phyloP scores from a whole-genome alignment of 805 yeast genomes.

The Brettanomyces custersianus region DNA sequence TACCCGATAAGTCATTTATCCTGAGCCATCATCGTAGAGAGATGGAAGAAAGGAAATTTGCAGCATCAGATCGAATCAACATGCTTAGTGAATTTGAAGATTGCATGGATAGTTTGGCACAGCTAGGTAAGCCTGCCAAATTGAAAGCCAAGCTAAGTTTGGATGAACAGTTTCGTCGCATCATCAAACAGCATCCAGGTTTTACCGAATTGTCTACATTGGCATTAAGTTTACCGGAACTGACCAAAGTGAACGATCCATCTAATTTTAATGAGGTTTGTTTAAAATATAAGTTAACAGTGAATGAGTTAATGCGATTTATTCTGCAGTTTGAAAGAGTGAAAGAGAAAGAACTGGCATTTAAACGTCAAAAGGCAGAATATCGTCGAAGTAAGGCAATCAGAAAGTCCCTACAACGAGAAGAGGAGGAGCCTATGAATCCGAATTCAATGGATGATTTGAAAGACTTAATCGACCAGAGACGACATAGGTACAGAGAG shows the following conservation, averaged over 20 bases:
- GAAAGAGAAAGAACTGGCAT: constrained; percentile 26
- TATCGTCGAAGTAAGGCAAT: constrained; percentile 5
- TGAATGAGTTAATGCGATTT: constrained; percentile 34
- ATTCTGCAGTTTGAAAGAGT: constrained; percentile 29
- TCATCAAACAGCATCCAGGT: constrained; percentile 10
- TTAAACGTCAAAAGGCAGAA: constrained; percentile 20
- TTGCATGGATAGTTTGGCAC: constrained; percentile 34
- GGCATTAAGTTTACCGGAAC: constrained; percentile 1
- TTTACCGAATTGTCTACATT: constrained; percentile 3
- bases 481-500: constrained; percentile 10
- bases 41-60: constrained; percentile 55
- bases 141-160: constrained; percentile 4
- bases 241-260: constrained; percentile 42
- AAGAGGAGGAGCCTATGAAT: constrained; percentile 6
- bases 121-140: constrained; percentile 20
- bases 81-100: constrained; percentile 50
- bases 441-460: neutral
- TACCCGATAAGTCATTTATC: neutral
- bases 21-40: constrained; percentile 16
- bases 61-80: constrained; percentile 42
- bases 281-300: constrained; percentile 42
- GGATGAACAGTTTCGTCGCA: constrained; percentile 3
- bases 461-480: neutral
- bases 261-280: constrained; percentile 41
- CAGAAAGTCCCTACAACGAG: too few relatives aligned